Conservation (phyloP, 352 stramenopile genomes). For the Globisporangium parvum region DNA sequence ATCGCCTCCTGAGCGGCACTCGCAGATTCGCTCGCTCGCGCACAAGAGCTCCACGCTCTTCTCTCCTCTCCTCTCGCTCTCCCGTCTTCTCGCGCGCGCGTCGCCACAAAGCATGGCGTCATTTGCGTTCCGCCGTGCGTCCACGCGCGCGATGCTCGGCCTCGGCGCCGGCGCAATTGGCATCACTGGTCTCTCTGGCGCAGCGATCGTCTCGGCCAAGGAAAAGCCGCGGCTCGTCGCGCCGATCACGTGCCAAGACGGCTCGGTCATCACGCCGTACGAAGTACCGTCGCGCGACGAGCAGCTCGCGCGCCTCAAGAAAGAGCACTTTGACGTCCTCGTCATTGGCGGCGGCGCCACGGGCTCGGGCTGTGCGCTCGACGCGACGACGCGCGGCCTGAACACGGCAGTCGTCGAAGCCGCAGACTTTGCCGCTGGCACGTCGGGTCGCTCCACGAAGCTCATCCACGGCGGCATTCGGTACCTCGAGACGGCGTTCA, state of each 20-base stretch:
- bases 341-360: slow-evolving; percentile 92
- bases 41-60: slow-evolving; percentile 8
- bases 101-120: slow-evolving; percentile 36
- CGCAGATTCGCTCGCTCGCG: slow-evolving; percentile 22
- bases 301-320: slow-evolving; percentile 79
- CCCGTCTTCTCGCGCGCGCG: not conserved
- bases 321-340: slow-evolving; percentile 91
- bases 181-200: slow-evolving; percentile 46
- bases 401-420: slow-evolving; percentile 91
- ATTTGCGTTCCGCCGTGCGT: slow-evolving; percentile 48
- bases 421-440: slow-evolving; percentile 90
- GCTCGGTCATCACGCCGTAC: slow-evolving; percentile 78
- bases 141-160: slow-evolving; percentile 46
- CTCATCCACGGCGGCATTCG: slow-evolving; percentile 94
- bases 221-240: slow-evolving; percentile 63
- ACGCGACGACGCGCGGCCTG: slow-evolving; percentile 89
- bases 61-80: not conserved
- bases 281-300: slow-evolving; percentile 61
- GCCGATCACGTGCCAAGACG: slow-evolving; percentile 80
- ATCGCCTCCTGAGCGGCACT: slow-evolving; percentile 16
- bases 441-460: slow-evolving; percentile 92
- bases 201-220: slow-evolving; percentile 67
- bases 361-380: slow-evolving; percentile 87
- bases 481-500: slow-evolving; percentile 94
- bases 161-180: slow-evolving; percentile 41